Evolutionary conservation across 1,139 yeast species (phyloP), one percentile per base, ranked within the genome.

Genomic region (Pichia sp.): DNA sequence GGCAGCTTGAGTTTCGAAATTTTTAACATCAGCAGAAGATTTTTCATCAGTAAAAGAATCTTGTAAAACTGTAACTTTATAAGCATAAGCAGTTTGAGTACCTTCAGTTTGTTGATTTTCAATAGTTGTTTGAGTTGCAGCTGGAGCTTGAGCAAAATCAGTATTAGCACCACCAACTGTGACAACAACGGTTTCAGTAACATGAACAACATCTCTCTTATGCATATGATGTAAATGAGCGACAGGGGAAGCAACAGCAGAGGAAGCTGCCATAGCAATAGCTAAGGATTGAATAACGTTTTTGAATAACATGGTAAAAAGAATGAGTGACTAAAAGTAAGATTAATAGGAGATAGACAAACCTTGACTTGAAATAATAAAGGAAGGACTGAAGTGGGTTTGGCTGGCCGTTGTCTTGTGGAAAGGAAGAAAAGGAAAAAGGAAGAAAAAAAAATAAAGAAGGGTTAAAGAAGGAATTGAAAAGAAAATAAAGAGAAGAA

Each of bases 141-240:
- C 48, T 41, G 64, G 55, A 36, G 62, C 53, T 34, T 54, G 37
- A 21, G 51, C 46, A 31, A 55, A 45, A 26, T 51, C 46, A 30
- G 50, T 53, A 36, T 56, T 45, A 38, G 57, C 63, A 46, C 61
- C 56, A 57, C 64, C 52, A 14, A 50, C 69, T 30, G 65, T 62
- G 38, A 69, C 70, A 40, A 68, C 56, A 35, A 64, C 66, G 47
- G 70, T 65, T 46, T 60, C 63, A 47, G 71, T 66, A 41, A 66
- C 71, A 40, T 62, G 61, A 39, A 64, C 72, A 47, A 65, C 66
- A 42, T 56, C 70, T 63, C 76, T 70, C 64, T 70, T 70, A 50
- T 66, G 68, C 55, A 64, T 60, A 56, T 70, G 76, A 50, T 64
- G 65, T 41, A 55, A 47, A 37, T 57, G 61, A 36, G 53, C 54